phyloP scores from a whole-genome alignment of 768 basidiomycete genomes.

The Hemileccinum impolitum region DNA sequence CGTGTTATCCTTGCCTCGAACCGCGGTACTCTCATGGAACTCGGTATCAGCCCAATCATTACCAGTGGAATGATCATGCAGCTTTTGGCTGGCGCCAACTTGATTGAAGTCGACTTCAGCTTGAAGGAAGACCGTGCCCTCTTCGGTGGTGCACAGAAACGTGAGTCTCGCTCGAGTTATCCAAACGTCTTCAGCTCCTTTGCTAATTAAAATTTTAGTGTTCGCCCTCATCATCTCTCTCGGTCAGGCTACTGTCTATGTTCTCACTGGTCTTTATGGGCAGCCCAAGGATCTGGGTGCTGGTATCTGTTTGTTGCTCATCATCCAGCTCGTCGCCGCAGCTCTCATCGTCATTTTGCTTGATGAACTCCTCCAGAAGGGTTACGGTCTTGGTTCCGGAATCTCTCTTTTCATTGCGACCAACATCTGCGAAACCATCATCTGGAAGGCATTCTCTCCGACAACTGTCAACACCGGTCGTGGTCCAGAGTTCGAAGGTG shows the following conservation, averaged over 20 bases:
- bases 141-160: slow-evolving; percentile 95
- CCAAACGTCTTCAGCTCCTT: not conserved
- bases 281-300: slow-evolving; percentile 91
- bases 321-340: slow-evolving; percentile 93
- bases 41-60: slow-evolving; percentile 96
- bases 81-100: slow-evolving; percentile 92
- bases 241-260: slow-evolving; percentile 96
- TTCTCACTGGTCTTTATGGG: slow-evolving; percentile 94
- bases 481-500: slow-evolving; percentile 97
- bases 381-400: slow-evolving; percentile 97
- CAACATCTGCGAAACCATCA: slow-evolving; percentile 99
- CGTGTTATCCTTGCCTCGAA: slow-evolving; percentile 99
- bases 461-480: slow-evolving; percentile 98
- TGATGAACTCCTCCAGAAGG: slow-evolving; percentile 98
- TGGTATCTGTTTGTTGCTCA: slow-evolving; percentile 93
- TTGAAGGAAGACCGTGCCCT: slow-evolving; percentile 96
- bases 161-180: slow-evolving; percentile 44
- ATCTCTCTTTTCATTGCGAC: slow-evolving; percentile 99
- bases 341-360: slow-evolving; percentile 96
- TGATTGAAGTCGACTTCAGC: slow-evolving; percentile 96
- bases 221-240: slow-evolving; percentile 96
- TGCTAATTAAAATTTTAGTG: slow-evolving; percentile 46
- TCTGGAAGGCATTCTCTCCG: slow-evolving; percentile 99
- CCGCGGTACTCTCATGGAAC: slow-evolving; percentile 98
- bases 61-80: slow-evolving; percentile 99